Evolutionary conservation across 441 rosid species (phyloP).

Genomic region (Populus hybrid): DNA sequence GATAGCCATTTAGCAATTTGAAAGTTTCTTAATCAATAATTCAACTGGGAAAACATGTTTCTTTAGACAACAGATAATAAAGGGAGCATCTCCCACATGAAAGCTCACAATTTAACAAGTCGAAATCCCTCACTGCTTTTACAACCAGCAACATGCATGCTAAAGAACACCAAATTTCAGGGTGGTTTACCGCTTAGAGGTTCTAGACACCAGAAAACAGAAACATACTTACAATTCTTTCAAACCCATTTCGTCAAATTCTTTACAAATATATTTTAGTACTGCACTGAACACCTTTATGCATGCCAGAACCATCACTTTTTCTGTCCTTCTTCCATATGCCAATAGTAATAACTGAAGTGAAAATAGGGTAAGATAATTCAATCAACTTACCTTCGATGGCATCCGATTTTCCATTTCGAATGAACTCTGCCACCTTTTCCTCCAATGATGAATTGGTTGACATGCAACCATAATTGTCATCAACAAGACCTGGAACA

Average conservation of each 20-base stretch:
- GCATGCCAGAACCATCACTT: not conserved
- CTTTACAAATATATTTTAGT: too few species aligned
- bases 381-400: constrained; percentile 41
- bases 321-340: not conserved
- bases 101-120: not conserved
- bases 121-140: not conserved
- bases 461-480: constrained; percentile 19
- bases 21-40: not conserved
- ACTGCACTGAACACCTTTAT: not conserved
- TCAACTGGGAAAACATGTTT: not conserved
- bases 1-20: not conserved
- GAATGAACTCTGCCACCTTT: constrained; percentile 57
- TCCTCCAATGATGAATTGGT: constrained; percentile 47
- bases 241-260: too few species aligned
- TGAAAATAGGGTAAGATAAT: too few species aligned
- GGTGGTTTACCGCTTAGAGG: not conserved
- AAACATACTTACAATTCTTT: too few species aligned
- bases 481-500: constrained; percentile 21
- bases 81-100: not conserved
- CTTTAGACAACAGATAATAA: not conserved
- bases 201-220: too few species aligned
- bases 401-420: constrained; percentile 56
- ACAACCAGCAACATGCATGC: not conserved
- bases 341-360: not conserved
- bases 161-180: not conserved